Evolutionary conservation across 2,329 filamentous ascomycete species (phyloP).

Genomic region (Geosmithia morbida): DNA sequence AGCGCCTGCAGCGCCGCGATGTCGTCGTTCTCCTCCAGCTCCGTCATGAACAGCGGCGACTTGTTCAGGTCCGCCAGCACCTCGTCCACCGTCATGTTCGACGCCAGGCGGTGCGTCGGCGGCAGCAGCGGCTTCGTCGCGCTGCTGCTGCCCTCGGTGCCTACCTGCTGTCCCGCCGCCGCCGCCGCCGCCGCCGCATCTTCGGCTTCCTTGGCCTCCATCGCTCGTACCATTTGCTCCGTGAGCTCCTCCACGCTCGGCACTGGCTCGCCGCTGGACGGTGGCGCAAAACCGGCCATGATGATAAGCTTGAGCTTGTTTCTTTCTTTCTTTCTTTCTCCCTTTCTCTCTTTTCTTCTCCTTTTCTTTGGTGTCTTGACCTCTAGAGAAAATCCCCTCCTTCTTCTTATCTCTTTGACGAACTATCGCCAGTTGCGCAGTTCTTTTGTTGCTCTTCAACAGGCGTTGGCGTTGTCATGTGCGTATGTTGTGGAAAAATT

Average conservation of each 20-base stretch:
- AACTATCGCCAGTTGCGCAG: no score
- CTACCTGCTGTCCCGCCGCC: conserved; percentile 3
- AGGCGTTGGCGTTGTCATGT: background rate
- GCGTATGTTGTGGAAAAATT: background rate
- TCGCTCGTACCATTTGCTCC: conserved; percentile 21
- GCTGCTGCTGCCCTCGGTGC: background rate
- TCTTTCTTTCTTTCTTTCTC: background rate
- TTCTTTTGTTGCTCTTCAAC: no score
- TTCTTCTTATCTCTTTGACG: no score
- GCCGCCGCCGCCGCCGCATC: conserved; percentile 1
- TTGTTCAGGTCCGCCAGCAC: conserved; percentile 42
- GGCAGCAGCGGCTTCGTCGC: conserved; percentile 28
- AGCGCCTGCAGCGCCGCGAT: conserved; percentile 80
- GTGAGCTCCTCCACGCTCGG: conserved; percentile 26
- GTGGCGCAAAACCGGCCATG: no score
- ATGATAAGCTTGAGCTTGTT: background rate
- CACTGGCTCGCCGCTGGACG: background rate
- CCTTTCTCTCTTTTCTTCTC: no score
- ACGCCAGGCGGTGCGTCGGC: conserved; percentile 22
- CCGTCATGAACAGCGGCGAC: conserved; percentile 89
- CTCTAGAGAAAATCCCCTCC: no score
- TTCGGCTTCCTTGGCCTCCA: conserved; percentile 6
- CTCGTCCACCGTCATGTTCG: conserved; percentile 36
- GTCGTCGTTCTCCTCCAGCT: conserved; percentile 70
- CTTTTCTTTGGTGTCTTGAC: no score